Evolutionary conservation across 2,329 filamentous ascomycete species (phyloP).

Genomic region (Aspergillus versicolor): DNA sequence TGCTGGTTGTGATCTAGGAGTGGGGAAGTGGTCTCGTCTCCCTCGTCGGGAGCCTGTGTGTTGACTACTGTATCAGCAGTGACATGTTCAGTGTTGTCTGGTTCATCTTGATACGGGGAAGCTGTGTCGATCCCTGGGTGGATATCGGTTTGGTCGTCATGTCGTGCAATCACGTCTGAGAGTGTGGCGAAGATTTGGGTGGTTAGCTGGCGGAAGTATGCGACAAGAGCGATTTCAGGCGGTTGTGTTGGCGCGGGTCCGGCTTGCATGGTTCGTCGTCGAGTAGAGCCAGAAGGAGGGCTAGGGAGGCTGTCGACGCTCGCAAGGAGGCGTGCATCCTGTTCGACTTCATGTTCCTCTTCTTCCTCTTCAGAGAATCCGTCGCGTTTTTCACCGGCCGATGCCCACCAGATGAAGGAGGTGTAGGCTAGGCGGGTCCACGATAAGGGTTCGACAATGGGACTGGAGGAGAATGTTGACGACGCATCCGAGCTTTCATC

Average conservation of each 20-base stretch:
- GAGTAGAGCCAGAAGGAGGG: conserved; percentile 22
- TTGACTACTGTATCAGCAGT: conserved; percentile 15
- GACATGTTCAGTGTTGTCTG: background rate
- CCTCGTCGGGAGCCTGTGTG: conserved; percentile 24
- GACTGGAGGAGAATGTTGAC: conserved; percentile 44
- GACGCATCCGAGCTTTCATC: conserved; percentile 40
- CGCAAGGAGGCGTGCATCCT: conserved; percentile 43
- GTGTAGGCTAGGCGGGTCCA: conserved; percentile 62
- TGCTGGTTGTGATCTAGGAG: conserved; percentile 20
- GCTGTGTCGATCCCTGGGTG: conserved; percentile 17
- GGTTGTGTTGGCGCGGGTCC: conserved; percentile 35
- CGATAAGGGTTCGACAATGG: conserved; percentile 56
- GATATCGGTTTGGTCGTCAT: conserved; percentile 28
- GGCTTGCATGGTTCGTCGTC: conserved; percentile 27
- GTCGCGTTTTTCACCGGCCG: conserved; percentile 59
- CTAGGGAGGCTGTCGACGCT: conserved; percentile 36
- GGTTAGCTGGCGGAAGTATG: conserved; percentile 51
- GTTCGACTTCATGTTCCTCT: conserved; percentile 46
- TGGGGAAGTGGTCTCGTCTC: conserved; percentile 28
- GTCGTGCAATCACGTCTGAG: conserved; percentile 43
- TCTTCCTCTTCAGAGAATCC: conserved; percentile 56
- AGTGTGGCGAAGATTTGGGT: conserved; percentile 47
- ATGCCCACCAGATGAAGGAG: conserved; percentile 68
- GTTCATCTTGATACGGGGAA: conserved; percentile 21
- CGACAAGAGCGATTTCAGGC: conserved; percentile 49